A percentile compares a stretch with the other conserved stretches of the same genome.
These are phyloP conservation scores for Yamadazyma atlantica DNA, from an alignment of 1,139 yeast genomes.

Conservation along the genomic window DNA sequence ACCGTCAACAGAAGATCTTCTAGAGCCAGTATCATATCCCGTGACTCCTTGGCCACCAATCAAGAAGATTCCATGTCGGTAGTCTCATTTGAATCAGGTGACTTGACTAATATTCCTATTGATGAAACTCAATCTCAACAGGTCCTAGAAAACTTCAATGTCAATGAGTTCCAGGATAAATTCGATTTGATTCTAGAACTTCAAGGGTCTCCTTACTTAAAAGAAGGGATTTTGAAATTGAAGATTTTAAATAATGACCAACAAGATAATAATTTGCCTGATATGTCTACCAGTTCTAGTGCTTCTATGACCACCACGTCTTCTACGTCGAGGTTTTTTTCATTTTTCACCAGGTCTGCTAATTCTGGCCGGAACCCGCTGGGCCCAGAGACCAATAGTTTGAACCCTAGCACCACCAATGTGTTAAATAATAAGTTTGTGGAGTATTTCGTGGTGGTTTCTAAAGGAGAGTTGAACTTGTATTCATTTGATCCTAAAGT, in stretches of 20 bases:
- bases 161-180: slow-evolving; percentile 47
- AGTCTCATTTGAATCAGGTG: slow-evolving; percentile 35
- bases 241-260: slow-evolving; percentile 45
- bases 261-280: slow-evolving; percentile 29
- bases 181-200: slow-evolving; percentile 62
- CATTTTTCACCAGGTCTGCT: slow-evolving; percentile 20
- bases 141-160: slow-evolving; percentile 38
- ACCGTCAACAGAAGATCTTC: slow-evolving; percentile 33
- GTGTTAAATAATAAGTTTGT: slow-evolving; percentile 31
- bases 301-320: slow-evolving; percentile 24
- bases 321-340: slow-evolving; percentile 21
- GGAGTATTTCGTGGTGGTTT: slow-evolving; percentile 54
- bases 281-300: slow-evolving; percentile 20
- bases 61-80: slow-evolving; percentile 41
- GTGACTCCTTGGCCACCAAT: slow-evolving; percentile 15
- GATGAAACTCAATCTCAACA: slow-evolving; percentile 14
- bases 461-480: slow-evolving; percentile 56
- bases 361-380: slow-evolving; percentile 8
- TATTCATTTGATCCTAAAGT: slow-evolving; percentile 53
- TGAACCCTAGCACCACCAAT: slow-evolving; percentile 7
- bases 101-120: slow-evolving; percentile 19
- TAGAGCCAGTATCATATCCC: slow-evolving; percentile 35
- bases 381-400: slow-evolving; percentile 7
- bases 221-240: slow-evolving; percentile 68
- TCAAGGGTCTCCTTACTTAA: slow-evolving; percentile 75